Conservation (phyloP, 495 filamentous ascomycete species). For the Penicillium lividum region DNA sequence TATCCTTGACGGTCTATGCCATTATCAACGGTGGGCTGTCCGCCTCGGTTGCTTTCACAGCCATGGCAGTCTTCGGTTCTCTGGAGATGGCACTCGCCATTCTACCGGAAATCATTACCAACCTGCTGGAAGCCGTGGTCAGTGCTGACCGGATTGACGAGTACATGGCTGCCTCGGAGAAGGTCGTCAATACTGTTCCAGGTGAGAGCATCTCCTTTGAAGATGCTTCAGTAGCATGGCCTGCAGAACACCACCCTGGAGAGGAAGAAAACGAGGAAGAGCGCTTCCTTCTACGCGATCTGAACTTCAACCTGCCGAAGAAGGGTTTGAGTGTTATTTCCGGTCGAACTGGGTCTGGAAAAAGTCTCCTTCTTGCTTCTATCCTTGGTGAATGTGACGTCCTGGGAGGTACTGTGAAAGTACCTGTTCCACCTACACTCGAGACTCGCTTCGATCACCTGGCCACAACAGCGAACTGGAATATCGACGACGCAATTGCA, state of each 20-base stretch:
- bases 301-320: constrained; percentile 66
- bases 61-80: constrained; percentile 69
- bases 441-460: constrained; percentile 30
- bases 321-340: constrained; percentile 66
- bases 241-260: constrained; percentile 43
- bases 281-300: constrained; percentile 53
- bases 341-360: constrained; percentile 62
- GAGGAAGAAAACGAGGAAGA: constrained; percentile 55
- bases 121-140: constrained; percentile 68
- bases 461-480: constrained; percentile 31
- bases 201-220: constrained; percentile 62
- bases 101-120: constrained; percentile 72
- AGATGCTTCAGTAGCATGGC: constrained; percentile 75
- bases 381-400: constrained; percentile 63
- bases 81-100: constrained; percentile 71
- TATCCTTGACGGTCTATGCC: constrained; percentile 70
- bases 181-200: constrained; percentile 54
- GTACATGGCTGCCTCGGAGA: constrained; percentile 70
- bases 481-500: constrained; percentile 63
- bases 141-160: constrained; percentile 72
- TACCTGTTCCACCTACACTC: constrained; percentile 36
- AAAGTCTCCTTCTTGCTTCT: constrained; percentile 61
- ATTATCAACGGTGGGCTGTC: constrained; percentile 59
- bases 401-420: constrained; percentile 46
- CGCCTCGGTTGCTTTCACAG: constrained; percentile 79